Base-by-base conservation (phyloP, 345 rosid genomes). In the Litchi chinensis region DNA sequence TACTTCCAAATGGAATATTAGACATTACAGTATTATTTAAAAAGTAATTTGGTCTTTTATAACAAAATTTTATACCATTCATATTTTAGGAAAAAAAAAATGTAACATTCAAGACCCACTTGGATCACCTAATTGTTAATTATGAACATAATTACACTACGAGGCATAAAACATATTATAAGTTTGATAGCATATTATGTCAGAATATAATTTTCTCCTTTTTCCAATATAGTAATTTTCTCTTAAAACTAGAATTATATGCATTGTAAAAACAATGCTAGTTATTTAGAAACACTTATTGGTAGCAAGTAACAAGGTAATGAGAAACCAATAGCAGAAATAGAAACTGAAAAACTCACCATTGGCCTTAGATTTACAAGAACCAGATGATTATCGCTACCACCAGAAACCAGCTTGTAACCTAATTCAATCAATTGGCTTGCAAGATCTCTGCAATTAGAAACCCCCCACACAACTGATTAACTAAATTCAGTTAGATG, bases 301-400 rank as follows among this genome's bases (percentile, higher is more conserved):
- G 32, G 32, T 37, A 69, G 46, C 24, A 11, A 40, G 28, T 22
- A 21, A 46, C 24, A 21, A 24, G 50, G 43, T 10, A 28, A 16
- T 44, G 26, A 68, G 72, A 68, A 68, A 44, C 32, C 26, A 21
- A 18, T n/a, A 69, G 32, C 39, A 69, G 46, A 12, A 11, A 40
- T 52, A 5, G 16, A 70, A 24, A 22, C 15, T 59, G 41, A 39
- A 46, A 56, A 63, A 83, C 91, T 88, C 81, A 93, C 98, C 83
- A 90, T 18, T 65, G 98, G 94, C 83, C 97, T 89, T 73, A 93
- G 85, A 86, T 95, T 98, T 24, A 93, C 94, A 24, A 95, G 95
- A 81, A 93, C 97, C 50, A 95, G 92, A 81, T 95, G 98, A 68
- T 93, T 95, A 66, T 95, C 97, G 4, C 89, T 95, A 70, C 98